Evolutionary conservation across 2,329 filamentous ascomycete genomes (phyloP).

Genomic region (Colletotrichum higginsianum): DNA sequence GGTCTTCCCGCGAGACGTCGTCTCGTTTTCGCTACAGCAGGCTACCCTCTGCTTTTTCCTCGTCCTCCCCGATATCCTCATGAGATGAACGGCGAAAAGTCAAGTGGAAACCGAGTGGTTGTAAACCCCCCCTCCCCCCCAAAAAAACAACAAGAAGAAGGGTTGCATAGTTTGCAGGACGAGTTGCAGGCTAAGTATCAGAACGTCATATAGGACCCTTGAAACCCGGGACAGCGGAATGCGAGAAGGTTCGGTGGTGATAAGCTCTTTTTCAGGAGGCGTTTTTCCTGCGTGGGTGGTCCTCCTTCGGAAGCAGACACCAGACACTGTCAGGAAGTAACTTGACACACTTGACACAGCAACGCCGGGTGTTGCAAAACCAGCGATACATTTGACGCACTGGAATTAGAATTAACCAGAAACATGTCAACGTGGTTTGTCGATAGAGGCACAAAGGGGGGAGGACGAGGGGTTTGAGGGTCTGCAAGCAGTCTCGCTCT

Average conservation of each 20-base stretch:
- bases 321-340: background rate
- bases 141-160: no score
- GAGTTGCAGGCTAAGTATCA: background rate
- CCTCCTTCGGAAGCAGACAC: background rate
- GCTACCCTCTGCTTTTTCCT: no score
- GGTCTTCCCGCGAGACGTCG: background rate
- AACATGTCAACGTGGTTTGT: background rate
- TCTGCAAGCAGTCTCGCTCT: background rate
- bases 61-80: background rate
- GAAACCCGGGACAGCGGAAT: background rate
- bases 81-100: constrained; percentile 3
- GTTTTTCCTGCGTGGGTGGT: background rate
- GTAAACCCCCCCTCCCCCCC: no score
- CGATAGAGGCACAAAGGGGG: background rate
- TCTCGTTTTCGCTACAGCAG: background rate
- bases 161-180: no score
- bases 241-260: background rate
- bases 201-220: constrained; percentile 3
- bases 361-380: no score
- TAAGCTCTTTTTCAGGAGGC: background rate
- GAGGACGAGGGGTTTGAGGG: background rate
- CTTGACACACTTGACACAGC: no score
- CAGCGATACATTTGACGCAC: background rate
- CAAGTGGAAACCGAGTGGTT: background rate
- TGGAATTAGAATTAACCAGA: background rate